A percentile compares a stretch with the other conserved stretches of the same genome.
Conservation (phyloP, 129 eudicot species). For the Saussurea involucrata region DNA sequence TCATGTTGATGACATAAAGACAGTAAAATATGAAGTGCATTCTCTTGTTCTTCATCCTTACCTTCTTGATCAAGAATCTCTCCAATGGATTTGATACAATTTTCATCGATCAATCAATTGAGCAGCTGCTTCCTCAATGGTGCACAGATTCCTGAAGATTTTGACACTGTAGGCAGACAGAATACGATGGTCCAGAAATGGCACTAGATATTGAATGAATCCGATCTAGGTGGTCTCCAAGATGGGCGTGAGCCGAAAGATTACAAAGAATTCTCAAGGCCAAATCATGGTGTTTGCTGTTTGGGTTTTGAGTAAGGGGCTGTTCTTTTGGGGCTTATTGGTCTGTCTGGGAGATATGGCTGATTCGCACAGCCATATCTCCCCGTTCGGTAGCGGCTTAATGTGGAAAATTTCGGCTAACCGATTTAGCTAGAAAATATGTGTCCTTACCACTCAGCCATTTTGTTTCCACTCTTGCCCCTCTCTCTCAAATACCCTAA, state of each 20-base stretch:
- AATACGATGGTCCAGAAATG: constrained; percentile 24
- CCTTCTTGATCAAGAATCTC: constrained; percentile 25
- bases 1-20: constrained; percentile 26
- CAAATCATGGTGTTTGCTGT: constrained; percentile 21
- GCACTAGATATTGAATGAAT: constrained; percentile 23
- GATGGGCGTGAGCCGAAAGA: constrained; percentile 23
- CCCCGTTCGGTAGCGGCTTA: no score
- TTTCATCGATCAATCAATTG: constrained; percentile 14
- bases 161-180: constrained; percentile 16
- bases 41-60: constrained; percentile 32
- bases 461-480: no score
- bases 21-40: constrained; percentile 23
- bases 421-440: no score
- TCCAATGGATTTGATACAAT: constrained; percentile 25
- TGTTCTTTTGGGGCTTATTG: no score
- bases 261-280: constrained; percentile 27
- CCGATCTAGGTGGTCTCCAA: constrained; percentile 38
- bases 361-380: no score
- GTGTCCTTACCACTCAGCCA: no score
- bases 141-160: constrained; percentile 25
- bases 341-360: no score
- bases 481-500: no score
- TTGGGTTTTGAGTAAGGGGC: constrained; percentile 18
- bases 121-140: constrained; percentile 30
- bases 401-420: no score